These are phyloP conservation scores for Microstegium vimineum DNA, from an alignment of 176 grass and related monocot genomes.

Conservation along the genomic window DNA sequence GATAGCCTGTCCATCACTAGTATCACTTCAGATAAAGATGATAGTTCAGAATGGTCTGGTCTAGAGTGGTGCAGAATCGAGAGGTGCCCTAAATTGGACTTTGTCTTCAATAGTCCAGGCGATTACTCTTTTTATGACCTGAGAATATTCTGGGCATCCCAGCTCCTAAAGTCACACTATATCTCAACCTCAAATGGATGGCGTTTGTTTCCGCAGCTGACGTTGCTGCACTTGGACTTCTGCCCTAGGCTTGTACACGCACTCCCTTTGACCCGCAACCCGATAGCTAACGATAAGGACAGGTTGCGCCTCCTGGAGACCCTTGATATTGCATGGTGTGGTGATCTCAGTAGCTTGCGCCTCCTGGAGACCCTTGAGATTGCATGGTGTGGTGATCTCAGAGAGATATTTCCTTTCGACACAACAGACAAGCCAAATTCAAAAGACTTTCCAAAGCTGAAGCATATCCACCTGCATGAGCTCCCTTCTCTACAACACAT, in stretches of 20 bases:
- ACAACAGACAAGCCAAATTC: no score
- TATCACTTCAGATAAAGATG: neutral
- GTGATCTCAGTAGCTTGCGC: no score
- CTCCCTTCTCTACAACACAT: slow-evolving; percentile 13
- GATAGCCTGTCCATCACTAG: neutral
- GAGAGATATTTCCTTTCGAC: neutral
- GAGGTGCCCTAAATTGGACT: neutral
- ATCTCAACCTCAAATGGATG: neutral
- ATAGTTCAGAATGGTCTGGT: rapidly evolving
- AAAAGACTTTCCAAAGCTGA: neutral
- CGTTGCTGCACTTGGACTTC: neutral
- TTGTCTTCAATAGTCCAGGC: neutral
- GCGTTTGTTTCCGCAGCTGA: rapidly evolving
- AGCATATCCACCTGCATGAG: neutral
- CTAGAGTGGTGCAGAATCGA: neutral
- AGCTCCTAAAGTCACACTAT: neutral
- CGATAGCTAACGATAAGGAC: no score
- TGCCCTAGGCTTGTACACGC: neutral
- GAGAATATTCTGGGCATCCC: neutral
- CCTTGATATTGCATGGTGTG: no score
- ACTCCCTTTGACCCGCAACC: neutral
- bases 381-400: neutral
- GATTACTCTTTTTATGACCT: rapidly evolving
- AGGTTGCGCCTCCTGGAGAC: no score
- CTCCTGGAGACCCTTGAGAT: neutral